Conservation (phyloP, 1,139 yeast species). For the Geotrichum histeridarum region DNA sequence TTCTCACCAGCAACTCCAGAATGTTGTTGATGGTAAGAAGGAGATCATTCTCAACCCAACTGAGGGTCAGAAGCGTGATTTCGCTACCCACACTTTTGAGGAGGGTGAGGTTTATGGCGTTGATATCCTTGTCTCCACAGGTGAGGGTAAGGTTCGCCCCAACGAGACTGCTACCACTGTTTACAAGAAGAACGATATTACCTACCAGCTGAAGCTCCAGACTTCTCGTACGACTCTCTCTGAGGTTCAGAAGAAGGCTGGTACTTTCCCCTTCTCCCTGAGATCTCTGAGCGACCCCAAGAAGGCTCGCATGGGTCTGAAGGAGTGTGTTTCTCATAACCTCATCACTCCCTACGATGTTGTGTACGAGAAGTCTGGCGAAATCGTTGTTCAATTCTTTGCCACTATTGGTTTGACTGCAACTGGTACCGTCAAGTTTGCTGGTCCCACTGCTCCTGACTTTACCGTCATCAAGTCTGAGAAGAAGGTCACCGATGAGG, state of each 20-base stretch:
- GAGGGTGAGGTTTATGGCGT: constrained; percentile 77
- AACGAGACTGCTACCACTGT: constrained; percentile 62
- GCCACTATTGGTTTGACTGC: constrained; percentile 74
- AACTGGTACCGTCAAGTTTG: constrained; percentile 64
- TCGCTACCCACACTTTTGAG: constrained; percentile 62
- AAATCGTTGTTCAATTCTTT: constrained; percentile 65
- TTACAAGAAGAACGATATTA: constrained; percentile 66
- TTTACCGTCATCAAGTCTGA: constrained; percentile 56
- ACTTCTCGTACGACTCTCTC: constrained; percentile 64
- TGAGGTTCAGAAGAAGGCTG: constrained; percentile 62
- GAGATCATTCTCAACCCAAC: constrained; percentile 73
- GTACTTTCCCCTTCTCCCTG: constrained; percentile 68
- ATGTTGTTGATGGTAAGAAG: constrained; percentile 69
- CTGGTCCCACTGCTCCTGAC: constrained; percentile 48
- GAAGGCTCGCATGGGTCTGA: constrained; percentile 70
- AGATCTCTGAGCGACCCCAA: constrained; percentile 64
- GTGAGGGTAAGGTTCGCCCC: constrained; percentile 63
- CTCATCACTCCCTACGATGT: constrained; percentile 67
- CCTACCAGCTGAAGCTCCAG: constrained; percentile 66
- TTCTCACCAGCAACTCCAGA: constrained; percentile 64
- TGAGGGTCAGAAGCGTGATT: constrained; percentile 59
- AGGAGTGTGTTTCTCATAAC: constrained; percentile 67
- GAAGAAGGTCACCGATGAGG: constrained; percentile 54
- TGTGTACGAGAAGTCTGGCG: constrained; percentile 64
- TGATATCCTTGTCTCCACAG: constrained; percentile 64